Percentiles rank a stretch among this genome's conserved stretches.
These are phyloP conservation scores for Plasmodium vivax DNA, from an alignment of 169 alveolate species.

Conservation along the genomic window DNA sequence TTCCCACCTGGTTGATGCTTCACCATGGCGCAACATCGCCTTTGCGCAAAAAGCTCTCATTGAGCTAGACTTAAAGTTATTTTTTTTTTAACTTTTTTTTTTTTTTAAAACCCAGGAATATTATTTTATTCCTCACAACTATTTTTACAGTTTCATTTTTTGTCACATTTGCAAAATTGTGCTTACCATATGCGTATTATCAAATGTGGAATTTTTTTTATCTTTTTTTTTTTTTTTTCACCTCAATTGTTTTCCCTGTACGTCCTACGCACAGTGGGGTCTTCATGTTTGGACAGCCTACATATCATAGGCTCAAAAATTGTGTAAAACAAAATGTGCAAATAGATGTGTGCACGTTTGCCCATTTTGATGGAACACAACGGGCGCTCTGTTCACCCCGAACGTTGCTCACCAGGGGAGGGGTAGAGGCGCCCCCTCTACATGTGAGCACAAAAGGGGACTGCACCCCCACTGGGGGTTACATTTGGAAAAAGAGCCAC, in stretches of 20 bases:
- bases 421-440: neutral
- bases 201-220: neutral
- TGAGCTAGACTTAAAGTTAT: neutral
- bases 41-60: neutral
- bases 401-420: neutral
- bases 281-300: neutral
- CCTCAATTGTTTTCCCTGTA: neutral
- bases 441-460: neutral
- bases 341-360: neutral
- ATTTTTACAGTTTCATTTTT: neutral
- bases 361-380: neutral
- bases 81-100: neutral
- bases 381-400: neutral
- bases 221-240: neutral
- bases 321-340: neutral
- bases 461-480: neutral
- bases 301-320: neutral
- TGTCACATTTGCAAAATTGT: neutral
- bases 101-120: neutral
- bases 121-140: neutral
- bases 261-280: neutral
- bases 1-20: neutral
- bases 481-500: neutral
- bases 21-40: neutral
- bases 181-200: neutral